These are phyloP conservation scores for Urtica urens DNA, from an alignment of 306 rosid genomes.

Conservation along the genomic window DNA sequence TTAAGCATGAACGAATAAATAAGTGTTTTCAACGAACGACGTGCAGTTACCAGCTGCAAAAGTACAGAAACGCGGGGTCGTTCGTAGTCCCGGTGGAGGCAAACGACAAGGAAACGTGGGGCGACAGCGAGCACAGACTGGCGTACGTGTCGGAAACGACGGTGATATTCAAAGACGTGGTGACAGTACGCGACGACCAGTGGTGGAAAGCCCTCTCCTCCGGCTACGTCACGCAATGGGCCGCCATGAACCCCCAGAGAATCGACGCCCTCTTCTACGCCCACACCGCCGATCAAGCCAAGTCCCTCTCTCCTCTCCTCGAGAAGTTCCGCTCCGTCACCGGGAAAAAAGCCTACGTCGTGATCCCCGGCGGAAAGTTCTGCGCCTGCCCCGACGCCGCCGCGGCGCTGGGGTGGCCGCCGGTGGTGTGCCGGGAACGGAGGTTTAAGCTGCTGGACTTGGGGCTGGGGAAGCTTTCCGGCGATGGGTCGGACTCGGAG, in stretches of 20 bases:
- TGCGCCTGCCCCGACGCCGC: constrained; percentile 81
- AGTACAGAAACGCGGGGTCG: constrained; percentile 82
- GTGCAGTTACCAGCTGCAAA: constrained; percentile 85
- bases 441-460: constrained; percentile 82
- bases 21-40: background rate
- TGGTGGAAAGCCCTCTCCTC: constrained; percentile 96
- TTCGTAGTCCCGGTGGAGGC: constrained; percentile 85
- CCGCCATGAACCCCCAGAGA: constrained; percentile 87
- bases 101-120: constrained; percentile 92
- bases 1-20: no score
- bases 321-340: constrained; percentile 66
- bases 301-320: constrained; percentile 72
- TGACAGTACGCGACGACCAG: constrained; percentile 88
- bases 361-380: constrained; percentile 56
- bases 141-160: constrained; percentile 97
- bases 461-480: constrained; percentile 54
- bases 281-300: constrained; percentile 63
- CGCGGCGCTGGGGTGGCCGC: constrained; percentile 64
- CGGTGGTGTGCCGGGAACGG: constrained; percentile 62
- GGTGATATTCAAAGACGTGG: constrained; percentile 85
- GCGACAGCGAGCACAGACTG: constrained; percentile 92
- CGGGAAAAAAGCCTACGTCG: constrained; percentile 81
- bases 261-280: constrained; percentile 88
- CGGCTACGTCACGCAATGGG: constrained; percentile 91
- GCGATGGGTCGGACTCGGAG: constrained; percentile 54